Evolutionary conservation across 345 rosid genomes (phyloP).

Genomic region (Erysimum cheiranthoides): DNA sequence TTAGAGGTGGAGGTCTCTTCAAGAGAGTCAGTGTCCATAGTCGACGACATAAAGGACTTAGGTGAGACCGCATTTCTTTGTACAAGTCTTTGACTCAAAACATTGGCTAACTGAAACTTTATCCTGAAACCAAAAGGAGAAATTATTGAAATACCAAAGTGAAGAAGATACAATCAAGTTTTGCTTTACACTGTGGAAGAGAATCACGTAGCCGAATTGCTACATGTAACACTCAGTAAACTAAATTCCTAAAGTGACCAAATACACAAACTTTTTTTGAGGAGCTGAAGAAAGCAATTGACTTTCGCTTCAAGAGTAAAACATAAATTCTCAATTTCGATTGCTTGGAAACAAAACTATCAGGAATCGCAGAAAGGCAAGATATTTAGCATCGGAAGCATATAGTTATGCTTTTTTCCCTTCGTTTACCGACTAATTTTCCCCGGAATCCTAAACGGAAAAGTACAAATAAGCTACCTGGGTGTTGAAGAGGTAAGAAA

Average conservation of each 20-base stretch:
- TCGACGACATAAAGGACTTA: slow-evolving; percentile 77
- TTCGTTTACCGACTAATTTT: background rate
- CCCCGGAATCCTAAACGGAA: background rate
- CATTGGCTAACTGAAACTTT: slow-evolving; percentile 50
- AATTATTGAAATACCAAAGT: background rate
- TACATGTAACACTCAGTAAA: slow-evolving; percentile 2
- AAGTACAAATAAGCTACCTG: slow-evolving; percentile 51
- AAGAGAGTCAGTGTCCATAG: slow-evolving; percentile 57
- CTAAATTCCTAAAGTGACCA: background rate
- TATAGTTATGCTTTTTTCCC: no score
- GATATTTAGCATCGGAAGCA: background rate
- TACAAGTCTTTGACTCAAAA: slow-evolving; percentile 45
- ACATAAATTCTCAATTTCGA: slow-evolving; percentile 16
- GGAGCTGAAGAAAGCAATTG: slow-evolving; percentile 23
- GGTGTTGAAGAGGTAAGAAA: slow-evolving; percentile 46
- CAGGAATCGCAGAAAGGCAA: background rate
- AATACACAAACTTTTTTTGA: background rate
- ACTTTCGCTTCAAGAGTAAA: slow-evolving; percentile 7
- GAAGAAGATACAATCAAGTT: background rate
- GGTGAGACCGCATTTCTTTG: slow-evolving; percentile 51
- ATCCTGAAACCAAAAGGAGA: slow-evolving; percentile 50
- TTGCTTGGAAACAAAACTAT: slow-evolving; percentile 12
- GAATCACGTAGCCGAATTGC: background rate
- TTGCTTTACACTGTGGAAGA: slow-evolving; percentile 1
- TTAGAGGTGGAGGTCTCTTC: slow-evolving; percentile 61